Base-by-base conservation (phyloP, 257 asterid species). In the Ballota nigra region DNA sequence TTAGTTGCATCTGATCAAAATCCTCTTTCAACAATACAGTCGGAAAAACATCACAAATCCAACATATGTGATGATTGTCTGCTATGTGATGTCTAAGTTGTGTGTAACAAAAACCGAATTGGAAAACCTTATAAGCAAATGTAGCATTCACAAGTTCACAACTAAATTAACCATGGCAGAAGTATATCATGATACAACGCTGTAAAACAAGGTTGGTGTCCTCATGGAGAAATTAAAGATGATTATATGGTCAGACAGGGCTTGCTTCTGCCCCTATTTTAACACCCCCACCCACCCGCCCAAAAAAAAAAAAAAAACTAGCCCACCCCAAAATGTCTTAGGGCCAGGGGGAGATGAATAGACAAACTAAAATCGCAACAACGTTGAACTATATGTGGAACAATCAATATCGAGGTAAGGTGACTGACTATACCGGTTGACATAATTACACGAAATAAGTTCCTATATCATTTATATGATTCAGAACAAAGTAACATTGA, bases 121-220 rank as follows among this genome's bases (percentile, higher is more conserved):
- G 63, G 12, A 49, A 31, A 6, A 13, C 18, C 52, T 45, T 16
- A 47, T 2, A 71, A n/a, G 3, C 34, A 22, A n/a, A 19, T 4
- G 56, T 31, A 29, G 12, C 40, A 45, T 29, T 61, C 53, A 20
- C 64, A 72, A 31, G 41, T 29, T 61, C 53, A 20, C 64, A 72
- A 31, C 63, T 29, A 22, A 64, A 11, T 55, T 38, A 34, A 20
- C 18, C 53, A 40, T 28, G 52, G 29, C 68, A 49, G 11, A 29
- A 59, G 49, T 15, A 64, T 64, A 23, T 40, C 26, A 18, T 52
- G 29, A 49, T 63, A 61, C 69, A 62, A 49, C 65, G 23, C 45
- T 43, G 28, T 47, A 61, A 61, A 61, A 29, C 36, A 19, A 62
- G 56, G 52, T 29, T 29, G 24, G 29, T 22, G 29, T 40, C 66